Conservation (phyloP, 192 early-diverging fungal genomes). For the Coemansia sp. region DNA sequence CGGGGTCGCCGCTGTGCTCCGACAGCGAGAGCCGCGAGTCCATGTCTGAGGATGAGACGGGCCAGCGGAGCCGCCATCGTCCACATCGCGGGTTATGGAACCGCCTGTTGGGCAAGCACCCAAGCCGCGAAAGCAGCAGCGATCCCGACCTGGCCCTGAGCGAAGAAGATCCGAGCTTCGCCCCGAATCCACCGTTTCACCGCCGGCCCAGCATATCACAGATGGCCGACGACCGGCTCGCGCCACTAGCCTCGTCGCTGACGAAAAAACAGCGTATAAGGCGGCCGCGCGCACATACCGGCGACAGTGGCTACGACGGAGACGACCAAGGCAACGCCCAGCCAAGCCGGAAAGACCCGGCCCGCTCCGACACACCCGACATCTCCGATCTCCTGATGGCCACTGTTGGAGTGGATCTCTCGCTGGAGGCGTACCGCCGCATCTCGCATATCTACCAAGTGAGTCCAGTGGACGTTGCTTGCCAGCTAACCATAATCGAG, state of each 20-base stretch:
- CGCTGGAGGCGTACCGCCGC: constrained; percentile 55
- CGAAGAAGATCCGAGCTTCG: too few species aligned
- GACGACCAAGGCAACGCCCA: not conserved
- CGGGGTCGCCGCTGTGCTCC: too few species aligned
- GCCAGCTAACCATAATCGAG: constrained; percentile 82
- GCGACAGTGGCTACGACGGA: too few species aligned
- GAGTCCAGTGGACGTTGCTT: constrained; percentile 70
- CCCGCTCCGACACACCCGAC: constrained; percentile 24
- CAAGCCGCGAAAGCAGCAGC: too few species aligned
- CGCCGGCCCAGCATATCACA: too few species aligned
- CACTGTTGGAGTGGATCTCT: constrained; percentile 43
- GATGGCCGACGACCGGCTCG: too few species aligned
- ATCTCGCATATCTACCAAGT: constrained; percentile 61
- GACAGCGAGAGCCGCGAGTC: too few species aligned
- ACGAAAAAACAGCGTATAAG: too few species aligned
- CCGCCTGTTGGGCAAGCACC: not conserved
- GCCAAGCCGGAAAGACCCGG: not conserved
- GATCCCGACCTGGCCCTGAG: constrained; percentile 1
- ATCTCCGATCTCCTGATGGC: constrained; percentile 47
- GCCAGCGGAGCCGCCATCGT: not conserved
- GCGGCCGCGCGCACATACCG: too few species aligned
- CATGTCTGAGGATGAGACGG: not conserved
- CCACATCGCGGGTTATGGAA: not conserved
- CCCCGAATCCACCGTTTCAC: too few species aligned
- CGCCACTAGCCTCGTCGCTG: too few species aligned